Conservation (phyloP, 176 grass and related monocot species). For the Aegilops umbellulata region DNA sequence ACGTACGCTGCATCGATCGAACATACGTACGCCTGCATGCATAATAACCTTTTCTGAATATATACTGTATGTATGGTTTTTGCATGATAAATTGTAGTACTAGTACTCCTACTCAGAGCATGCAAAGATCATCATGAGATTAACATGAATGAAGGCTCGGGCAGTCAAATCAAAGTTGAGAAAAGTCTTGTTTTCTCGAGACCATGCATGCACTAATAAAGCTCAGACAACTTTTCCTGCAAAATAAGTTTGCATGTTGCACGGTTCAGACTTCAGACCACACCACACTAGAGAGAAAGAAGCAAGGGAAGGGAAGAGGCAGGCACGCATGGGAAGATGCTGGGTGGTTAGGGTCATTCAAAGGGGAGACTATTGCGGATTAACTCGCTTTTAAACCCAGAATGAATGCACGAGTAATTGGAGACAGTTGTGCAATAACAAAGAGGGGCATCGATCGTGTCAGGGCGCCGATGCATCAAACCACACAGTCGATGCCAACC, state of each 20-base stretch:
- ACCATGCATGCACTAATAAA: not conserved
- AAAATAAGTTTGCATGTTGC: constrained; percentile 10
- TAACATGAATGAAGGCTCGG: not conserved
- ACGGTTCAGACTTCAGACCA: not conserved
- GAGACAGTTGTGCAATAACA: constrained; percentile 73
- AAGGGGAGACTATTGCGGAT: constrained; percentile 83
- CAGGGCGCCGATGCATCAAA: constrained; percentile 33
- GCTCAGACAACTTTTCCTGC: not conserved
- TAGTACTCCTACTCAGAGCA: not conserved
- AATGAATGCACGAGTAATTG: constrained; percentile 98
- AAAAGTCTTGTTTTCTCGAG: not conserved
- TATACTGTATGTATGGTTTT: not conserved
- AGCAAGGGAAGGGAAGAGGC: not conserved
- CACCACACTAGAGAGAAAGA: not conserved
- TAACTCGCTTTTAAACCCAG: constrained; percentile 78
- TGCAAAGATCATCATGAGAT: not conserved
- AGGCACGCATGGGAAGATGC: constrained; percentile 17
- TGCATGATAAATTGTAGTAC: not conserved
- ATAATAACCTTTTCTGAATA: not conserved
- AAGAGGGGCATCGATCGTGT: constrained; percentile 22
- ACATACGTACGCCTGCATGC: not conserved
- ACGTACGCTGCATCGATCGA: not conserved
- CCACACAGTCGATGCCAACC: constrained; percentile 57
- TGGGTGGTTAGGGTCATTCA: constrained; percentile 72
- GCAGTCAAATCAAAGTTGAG: not conserved